A percentile compares a stretch with the other conserved stretches of the same genome.
phyloP scores from a whole-genome alignment of 768 basidiomycete species.

The Amanita rubescens region DNA sequence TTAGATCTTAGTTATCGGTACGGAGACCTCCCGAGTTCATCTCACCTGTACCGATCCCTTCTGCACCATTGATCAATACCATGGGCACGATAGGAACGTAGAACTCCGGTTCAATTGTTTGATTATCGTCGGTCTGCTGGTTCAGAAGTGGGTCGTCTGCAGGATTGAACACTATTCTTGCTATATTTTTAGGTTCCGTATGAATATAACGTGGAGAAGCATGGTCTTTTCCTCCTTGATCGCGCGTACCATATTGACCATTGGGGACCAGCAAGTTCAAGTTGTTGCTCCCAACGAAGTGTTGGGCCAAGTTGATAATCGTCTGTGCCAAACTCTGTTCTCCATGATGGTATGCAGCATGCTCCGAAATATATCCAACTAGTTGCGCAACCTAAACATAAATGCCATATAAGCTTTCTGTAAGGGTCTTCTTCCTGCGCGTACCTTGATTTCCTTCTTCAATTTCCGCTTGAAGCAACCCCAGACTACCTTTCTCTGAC shows the following conservation, averaged over 20 bases:
- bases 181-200: conserved; percentile 69
- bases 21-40: neutral
- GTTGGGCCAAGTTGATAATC: conserved; percentile 90
- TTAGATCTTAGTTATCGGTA: conserved; percentile 1
- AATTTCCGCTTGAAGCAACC: conserved; percentile 93
- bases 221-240: conserved; percentile 90
- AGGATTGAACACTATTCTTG: conserved; percentile 72
- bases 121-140: conserved; percentile 80
- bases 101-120: conserved; percentile 85
- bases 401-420: neutral
- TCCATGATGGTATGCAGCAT: conserved; percentile 95
- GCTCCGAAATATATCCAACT: conserved; percentile 90
- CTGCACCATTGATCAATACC: conserved; percentile 88
- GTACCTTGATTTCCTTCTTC: conserved; percentile 85
- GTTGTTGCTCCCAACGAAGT: conserved; percentile 95
- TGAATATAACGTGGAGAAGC: conserved; percentile 96
- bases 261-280: conserved; percentile 80
- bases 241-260: conserved; percentile 95
- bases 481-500: conserved; percentile 96
- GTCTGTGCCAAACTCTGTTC: conserved; percentile 82
- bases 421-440: neutral
- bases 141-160: conserved; percentile 83
- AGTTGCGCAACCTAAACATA: conserved; percentile 76
- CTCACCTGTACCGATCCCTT: conserved; percentile 94
- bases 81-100: conserved; percentile 89